Conservation (phyloP, 176 grass and related monocot genomes). For the Carex littledalei region DNA sequence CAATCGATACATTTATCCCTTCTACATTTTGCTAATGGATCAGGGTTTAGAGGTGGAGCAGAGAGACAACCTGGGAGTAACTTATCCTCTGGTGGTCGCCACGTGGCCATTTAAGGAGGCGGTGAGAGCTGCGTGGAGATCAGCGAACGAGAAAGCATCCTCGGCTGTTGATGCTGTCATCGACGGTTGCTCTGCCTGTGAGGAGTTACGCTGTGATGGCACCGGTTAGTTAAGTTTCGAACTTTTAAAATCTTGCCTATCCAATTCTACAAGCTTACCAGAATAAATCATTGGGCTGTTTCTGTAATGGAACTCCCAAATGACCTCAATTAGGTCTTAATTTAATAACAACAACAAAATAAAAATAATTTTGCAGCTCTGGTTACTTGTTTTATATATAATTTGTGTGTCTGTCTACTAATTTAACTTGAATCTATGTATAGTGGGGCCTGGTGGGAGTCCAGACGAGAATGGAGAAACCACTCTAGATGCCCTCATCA, state of each 20-base stretch:
- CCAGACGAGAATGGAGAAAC: slow-evolving; percentile 93
- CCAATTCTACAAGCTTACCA: background rate
- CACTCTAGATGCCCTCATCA: slow-evolving; percentile 95
- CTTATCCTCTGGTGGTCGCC: slow-evolving; percentile 59
- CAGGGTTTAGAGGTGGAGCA: slow-evolving; percentile 18
- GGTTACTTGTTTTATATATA: background rate
- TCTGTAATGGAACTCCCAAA: background rate
- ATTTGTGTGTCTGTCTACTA: slow-evolving; percentile 6
- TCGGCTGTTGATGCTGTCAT: slow-evolving; percentile 69
- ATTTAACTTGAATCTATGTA: slow-evolving; percentile 5
- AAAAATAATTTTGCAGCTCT: background rate
- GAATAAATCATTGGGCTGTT: background rate
- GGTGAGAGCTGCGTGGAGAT: slow-evolving; percentile 53
- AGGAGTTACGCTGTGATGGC: slow-evolving; percentile 80
- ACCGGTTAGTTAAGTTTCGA: slow-evolving; percentile 41
- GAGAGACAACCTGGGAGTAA: background rate
- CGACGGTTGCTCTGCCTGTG: slow-evolving; percentile 72
- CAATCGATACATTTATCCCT: background rate
- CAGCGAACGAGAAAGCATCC: slow-evolving; percentile 23
- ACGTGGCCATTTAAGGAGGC: slow-evolving; percentile 83
- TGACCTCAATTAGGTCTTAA: background rate
- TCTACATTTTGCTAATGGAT: slow-evolving; percentile 22
- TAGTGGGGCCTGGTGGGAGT: slow-evolving; percentile 91
- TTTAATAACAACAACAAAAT: background rate
- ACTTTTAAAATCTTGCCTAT: background rate